Base-by-base conservation (phyloP, 1,139 yeast species). In the Nakaseomyces glabratus region DNA sequence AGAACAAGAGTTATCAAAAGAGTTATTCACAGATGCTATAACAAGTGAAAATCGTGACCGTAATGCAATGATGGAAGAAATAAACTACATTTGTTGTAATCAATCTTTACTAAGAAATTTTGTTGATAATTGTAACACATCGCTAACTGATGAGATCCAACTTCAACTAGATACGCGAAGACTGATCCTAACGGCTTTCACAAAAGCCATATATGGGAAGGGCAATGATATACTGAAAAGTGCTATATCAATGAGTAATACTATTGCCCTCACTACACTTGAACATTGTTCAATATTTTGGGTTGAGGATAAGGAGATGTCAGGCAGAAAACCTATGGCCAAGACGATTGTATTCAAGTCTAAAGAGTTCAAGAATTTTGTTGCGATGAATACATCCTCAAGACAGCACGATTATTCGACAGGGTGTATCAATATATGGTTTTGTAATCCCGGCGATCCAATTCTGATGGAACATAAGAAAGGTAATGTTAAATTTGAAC, bases 181-280 rank as follows among this genome's bases (percentile, higher is more conserved):
- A 36, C 55, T 73, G 29, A 60, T 62, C 44, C 61, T 73, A 24
- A 69, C 68, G 4, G 81, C 75, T 0, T 73, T 65, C 41, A 72
- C 80, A 1, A 66, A 66, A 36, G 73, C 67, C 31, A 54, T 74
- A 0, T 52, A 48, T 35, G 49, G 69, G 31, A 69, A 69, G 40
- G 76, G 72, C 36, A 60, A 64, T 25, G 76, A 71, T 38, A 63
- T 70, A 33, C 52, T 76, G 34, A 68, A 66, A 42, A 77, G 73
- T 40, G 77, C 79, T 2, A 69, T 75, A 71, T 68, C 75, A 3
- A 63, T 71, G 5, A 66, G 73, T 12, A 69, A 73, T 21, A 63
- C 74, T 1, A 55, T 75, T 34, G 61, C 61, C 24, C 51, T 69
- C 1, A 65, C 64, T n/a, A 79, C 73, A 41, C 46, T 72, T 29